Evolutionary conservation across 2,329 filamentous ascomycete species (phyloP).

Genomic region (Cladosporium sp.): DNA sequence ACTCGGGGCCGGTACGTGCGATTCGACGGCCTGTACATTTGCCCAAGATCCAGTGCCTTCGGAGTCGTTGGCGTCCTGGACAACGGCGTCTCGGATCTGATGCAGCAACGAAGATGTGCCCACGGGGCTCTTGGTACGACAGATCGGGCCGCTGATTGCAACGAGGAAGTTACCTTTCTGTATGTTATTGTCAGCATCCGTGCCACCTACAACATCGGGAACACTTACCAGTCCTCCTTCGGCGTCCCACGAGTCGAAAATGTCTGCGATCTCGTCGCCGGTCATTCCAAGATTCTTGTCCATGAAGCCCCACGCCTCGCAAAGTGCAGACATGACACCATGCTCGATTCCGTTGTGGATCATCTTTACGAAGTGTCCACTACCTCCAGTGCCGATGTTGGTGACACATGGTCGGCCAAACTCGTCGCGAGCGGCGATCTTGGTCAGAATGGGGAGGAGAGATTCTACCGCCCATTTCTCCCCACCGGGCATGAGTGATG

Average conservation of each 20-base stretch:
- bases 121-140: conserved; percentile 19
- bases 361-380: conserved; percentile 65
- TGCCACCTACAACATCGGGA: neutral
- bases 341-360: conserved; percentile 65
- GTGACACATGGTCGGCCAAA: conserved; percentile 54
- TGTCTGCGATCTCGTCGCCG: conserved; percentile 52
- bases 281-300: conserved; percentile 50
- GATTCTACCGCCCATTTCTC: conserved; percentile 49
- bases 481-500: conserved; percentile 58
- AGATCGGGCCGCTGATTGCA: conserved; percentile 12
- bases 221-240: conserved; percentile 46
- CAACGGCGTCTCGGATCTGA: conserved; percentile 59
- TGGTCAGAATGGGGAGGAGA: conserved; percentile 54
- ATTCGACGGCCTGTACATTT: conserved; percentile 52
- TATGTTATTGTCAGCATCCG: neutral
- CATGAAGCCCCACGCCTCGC: conserved; percentile 59
- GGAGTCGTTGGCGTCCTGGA: conserved; percentile 57
- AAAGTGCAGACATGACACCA: conserved; percentile 57
- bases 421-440: conserved; percentile 54
- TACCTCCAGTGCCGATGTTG: conserved; percentile 53
- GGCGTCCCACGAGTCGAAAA: conserved; percentile 56
- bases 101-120: conserved; percentile 49
- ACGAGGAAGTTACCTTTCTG: conserved; percentile 19
- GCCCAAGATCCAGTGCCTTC: conserved; percentile 61
- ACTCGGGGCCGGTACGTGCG: conserved; percentile 55